phyloP scores from a whole-genome alignment of 805 yeast genomes.

The Spathaspora passalidarum region DNA sequence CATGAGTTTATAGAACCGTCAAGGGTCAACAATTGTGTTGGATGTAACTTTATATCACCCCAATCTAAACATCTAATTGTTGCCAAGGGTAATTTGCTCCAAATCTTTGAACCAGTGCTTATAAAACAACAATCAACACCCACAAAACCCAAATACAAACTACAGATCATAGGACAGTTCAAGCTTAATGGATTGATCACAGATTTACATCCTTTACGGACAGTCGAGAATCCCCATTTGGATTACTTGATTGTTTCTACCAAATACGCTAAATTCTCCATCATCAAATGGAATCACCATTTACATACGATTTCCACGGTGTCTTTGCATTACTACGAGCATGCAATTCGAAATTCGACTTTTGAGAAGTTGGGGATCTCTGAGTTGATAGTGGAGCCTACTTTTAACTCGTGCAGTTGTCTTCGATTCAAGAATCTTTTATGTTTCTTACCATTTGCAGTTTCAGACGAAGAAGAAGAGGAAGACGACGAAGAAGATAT shows the following conservation, averaged over 20 bases:
- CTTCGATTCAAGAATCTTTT: conserved; percentile 64
- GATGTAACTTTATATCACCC: conserved; percentile 49
- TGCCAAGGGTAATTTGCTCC: conserved; percentile 68
- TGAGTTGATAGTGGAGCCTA: conserved; percentile 60
- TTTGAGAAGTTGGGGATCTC: conserved; percentile 42
- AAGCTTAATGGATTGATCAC: conserved; percentile 68
- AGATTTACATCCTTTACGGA: conserved; percentile 50
- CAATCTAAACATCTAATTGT: conserved; percentile 55
- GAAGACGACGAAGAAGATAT: conserved; percentile 30
- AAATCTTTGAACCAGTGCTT: conserved; percentile 48
- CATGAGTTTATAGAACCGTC: conserved; percentile 77
- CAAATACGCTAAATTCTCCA: conserved; percentile 71
- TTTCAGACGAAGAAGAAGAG: conserved; percentile 36
- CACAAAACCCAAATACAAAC: conserved; percentile 20
- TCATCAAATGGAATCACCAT: conserved; percentile 65
- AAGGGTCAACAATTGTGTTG: conserved; percentile 58
- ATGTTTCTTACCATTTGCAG: conserved; percentile 67
- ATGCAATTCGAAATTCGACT: conserved; percentile 51
- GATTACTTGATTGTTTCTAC: conserved; percentile 69
- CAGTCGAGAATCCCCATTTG: conserved; percentile 42
- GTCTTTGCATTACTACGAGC: conserved; percentile 85
- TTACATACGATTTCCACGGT: conserved; percentile 60
- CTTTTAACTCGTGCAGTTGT: conserved; percentile 47
- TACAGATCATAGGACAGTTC: conserved; percentile 55
- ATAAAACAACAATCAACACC: conserved; percentile 13